phyloP scores from a whole-genome alignment of 176 grass and related monocot species.

The Zoysia pacifica region DNA sequence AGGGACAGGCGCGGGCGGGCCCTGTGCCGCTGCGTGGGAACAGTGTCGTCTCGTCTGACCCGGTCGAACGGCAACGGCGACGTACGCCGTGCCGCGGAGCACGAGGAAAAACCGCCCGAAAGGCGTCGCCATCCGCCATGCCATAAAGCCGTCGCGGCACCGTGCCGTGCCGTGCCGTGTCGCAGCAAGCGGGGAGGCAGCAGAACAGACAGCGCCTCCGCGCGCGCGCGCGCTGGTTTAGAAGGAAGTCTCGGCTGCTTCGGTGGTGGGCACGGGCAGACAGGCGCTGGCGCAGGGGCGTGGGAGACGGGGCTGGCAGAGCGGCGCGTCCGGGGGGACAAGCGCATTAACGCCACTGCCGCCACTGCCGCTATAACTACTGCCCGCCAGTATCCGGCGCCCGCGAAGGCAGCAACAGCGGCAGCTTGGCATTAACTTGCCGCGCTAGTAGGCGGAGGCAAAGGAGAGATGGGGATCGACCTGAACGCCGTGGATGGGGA shows the following conservation, averaged over 20 bases:
- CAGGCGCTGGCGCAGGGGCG: neutral
- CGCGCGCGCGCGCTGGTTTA: neutral
- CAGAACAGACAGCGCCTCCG: neutral
- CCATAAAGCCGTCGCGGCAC: slow-evolving; percentile 7
- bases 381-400: neutral
- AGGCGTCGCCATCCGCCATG: no score
- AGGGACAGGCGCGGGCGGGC: neutral
- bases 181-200: neutral
- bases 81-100: neutral
- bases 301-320: neutral
- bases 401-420: neutral
- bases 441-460: neutral
- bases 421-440: slow-evolving; percentile 21
- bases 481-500: slow-evolving; percentile 70
- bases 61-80: neutral
- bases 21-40: neutral
- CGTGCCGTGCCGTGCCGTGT: neutral
- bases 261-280: slow-evolving; percentile 2
- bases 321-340: slow-evolving; percentile 12
- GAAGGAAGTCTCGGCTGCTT: neutral
- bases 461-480: slow-evolving; percentile 73
- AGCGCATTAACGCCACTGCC: slow-evolving; percentile 38
- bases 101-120: neutral
- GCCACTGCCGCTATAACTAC: slow-evolving; percentile 25
- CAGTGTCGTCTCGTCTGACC: neutral